These are phyloP conservation scores for Polytrichum formosum DNA, from an alignment of 225 moss, liverwort and hornwort species.

Conservation along the genomic window DNA sequence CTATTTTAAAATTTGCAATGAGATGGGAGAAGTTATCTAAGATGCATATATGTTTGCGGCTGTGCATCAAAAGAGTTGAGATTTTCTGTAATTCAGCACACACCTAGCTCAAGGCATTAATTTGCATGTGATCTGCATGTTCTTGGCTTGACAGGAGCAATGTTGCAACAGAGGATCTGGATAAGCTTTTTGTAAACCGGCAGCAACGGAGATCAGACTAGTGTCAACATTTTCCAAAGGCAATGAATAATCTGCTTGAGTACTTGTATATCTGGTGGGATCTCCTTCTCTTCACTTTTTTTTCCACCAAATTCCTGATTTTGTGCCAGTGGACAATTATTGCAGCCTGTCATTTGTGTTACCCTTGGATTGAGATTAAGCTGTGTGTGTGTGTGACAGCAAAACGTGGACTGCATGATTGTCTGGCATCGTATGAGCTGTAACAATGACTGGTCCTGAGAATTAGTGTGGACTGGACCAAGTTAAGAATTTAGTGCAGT, in stretches of 20 bases:
- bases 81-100: no score
- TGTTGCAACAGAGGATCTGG: constrained; percentile 90
- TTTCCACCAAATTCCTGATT: neutral
- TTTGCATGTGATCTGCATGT: neutral
- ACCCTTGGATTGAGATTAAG: neutral
- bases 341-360: neutral
- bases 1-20: no score
- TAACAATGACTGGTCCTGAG: no score
- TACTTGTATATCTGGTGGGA: neutral
- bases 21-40: no score
- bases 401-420: neutral
- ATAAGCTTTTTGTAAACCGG: constrained; percentile 79
- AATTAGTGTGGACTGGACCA: no score
- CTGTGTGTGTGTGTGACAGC: neutral
- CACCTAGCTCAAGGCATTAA: neutral
- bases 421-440: neutral
- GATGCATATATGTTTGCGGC: neutral
- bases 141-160: constrained; percentile 57
- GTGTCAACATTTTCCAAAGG: neutral
- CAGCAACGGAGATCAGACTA: constrained; percentile 50
- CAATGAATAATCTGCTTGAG: neutral
- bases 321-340: no score
- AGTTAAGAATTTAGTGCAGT: no score
- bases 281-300: neutral
- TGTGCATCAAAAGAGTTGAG: neutral